phyloP scores from a whole-genome alignment of 257 asterid genomes.

The Plantago ovata region DNA sequence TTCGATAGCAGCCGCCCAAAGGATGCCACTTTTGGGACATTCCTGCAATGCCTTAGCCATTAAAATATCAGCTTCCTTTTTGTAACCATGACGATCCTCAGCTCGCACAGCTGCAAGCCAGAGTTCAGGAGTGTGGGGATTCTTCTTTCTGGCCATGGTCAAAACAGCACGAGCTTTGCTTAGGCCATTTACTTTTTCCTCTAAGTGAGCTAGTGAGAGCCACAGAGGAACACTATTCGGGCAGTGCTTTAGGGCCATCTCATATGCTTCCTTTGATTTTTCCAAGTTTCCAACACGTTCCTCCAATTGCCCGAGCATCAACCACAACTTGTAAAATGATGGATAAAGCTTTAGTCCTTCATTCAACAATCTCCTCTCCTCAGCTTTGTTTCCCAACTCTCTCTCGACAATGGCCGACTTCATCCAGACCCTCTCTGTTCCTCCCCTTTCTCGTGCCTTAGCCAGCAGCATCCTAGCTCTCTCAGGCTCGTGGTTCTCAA shows the following conservation, averaged over 20 bases:
- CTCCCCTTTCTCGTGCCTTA: constrained; percentile 88
- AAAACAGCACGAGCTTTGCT: constrained; percentile 83
- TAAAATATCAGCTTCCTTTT: constrained; percentile 72
- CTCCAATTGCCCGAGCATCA: constrained; percentile 91
- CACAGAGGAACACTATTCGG: constrained; percentile 64
- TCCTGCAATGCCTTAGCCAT: constrained; percentile 95
- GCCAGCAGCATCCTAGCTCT: constrained; percentile 88
- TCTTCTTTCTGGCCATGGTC: constrained; percentile 77
- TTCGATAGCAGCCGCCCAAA: constrained; percentile 77
- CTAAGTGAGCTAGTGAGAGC: constrained; percentile 81
- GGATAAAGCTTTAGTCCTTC: constrained; percentile 78
- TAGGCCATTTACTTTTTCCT: constrained; percentile 64
- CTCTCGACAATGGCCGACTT: constrained; percentile 93
- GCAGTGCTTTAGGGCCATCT: constrained; percentile 67
- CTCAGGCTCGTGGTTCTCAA: constrained; percentile 90
- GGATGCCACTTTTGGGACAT: constrained; percentile 76
- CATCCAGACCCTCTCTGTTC: constrained; percentile 97
- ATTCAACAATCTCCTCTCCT: constrained; percentile 71
- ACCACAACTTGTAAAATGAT: constrained; percentile 77
- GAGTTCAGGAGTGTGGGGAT: constrained; percentile 70
- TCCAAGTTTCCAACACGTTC: constrained; percentile 63
- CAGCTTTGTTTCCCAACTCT: constrained; percentile 67
- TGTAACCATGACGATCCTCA: constrained; percentile 68
- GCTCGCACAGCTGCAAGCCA: constrained; percentile 94
- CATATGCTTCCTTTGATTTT: constrained; percentile 59